phyloP scores from a whole-genome alignment of 1,284 basidiomycete genomes.

The Fomes fomentarius region DNA sequence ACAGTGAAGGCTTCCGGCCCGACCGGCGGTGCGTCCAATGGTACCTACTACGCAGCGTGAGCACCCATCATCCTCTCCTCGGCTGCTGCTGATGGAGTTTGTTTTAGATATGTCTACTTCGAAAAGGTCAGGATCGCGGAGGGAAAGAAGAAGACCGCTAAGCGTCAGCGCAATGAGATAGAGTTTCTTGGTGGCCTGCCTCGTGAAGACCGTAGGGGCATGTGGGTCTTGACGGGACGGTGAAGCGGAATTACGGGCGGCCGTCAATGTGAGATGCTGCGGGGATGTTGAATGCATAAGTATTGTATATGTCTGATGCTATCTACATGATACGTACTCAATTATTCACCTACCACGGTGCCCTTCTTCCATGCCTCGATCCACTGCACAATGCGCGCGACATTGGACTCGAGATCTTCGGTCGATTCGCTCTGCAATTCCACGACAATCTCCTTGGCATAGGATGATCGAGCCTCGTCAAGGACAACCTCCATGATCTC shows the following conservation, averaged over 20 bases:
- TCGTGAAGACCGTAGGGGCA: slow-evolving; percentile 33
- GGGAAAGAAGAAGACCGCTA: slow-evolving; percentile 51
- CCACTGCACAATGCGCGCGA: slow-evolving; percentile 86
- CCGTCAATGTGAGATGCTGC: too few relatives aligned
- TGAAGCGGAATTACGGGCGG: too few relatives aligned
- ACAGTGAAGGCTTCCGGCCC: slow-evolving; percentile 47
- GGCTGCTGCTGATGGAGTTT: slow-evolving; percentile 1
- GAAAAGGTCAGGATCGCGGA: slow-evolving; percentile 50
- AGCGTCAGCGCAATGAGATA: slow-evolving; percentile 40
- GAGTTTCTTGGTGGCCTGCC: slow-evolving; percentile 35
- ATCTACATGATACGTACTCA: background rate
- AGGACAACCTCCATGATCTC: slow-evolving; percentile 97
- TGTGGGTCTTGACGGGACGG: slow-evolving; percentile 30
- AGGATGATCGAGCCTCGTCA: slow-evolving; percentile 88
- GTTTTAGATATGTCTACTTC: slow-evolving; percentile 48
- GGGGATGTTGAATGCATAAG: too few relatives aligned
- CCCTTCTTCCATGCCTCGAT: slow-evolving; percentile 78
- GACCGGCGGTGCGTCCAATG: slow-evolving; percentile 44
- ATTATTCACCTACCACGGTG: slow-evolving; percentile 7
- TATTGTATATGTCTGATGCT: slow-evolving; percentile 6
- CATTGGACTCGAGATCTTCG: slow-evolving; percentile 87
- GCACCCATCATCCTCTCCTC: slow-evolving; percentile 16
- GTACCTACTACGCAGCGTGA: slow-evolving; percentile 49
- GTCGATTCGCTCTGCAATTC: slow-evolving; percentile 82
- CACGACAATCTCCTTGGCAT: slow-evolving; percentile 85